Evolutionary conservation across 805 yeast genomes (phyloP).

Genomic region (Kazachstania africana): DNA sequence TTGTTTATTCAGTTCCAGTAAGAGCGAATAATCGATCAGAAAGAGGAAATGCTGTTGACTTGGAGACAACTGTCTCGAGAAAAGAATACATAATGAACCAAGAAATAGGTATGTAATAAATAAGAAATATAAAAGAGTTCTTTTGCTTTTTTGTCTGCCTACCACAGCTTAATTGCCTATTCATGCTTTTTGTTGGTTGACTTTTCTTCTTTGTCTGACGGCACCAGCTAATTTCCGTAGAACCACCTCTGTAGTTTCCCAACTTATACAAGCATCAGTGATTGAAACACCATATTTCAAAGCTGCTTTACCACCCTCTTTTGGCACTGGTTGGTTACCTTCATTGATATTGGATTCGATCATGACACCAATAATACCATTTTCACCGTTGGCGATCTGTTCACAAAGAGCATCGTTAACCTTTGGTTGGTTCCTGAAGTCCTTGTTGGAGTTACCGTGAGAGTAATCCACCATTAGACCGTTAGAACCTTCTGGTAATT

Average conservation of each 20-base stretch:
- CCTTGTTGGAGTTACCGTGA: conserved; percentile 93
- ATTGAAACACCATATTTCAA: conserved; percentile 90
- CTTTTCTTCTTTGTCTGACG: conserved; percentile 65
- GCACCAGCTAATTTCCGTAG: conserved; percentile 71
- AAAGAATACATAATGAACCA: too few relatives aligned
- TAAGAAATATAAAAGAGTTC: too few relatives aligned
- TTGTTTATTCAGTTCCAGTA: too few relatives aligned
- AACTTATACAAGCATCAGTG: conserved; percentile 92
- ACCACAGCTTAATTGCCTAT: too few relatives aligned
- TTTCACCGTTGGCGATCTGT: conserved; percentile 75
- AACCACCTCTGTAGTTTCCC: conserved; percentile 81
- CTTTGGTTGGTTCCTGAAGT: conserved; percentile 88
- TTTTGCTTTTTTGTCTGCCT: too few relatives aligned
- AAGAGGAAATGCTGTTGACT: too few relatives aligned
- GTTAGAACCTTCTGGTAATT: conserved; percentile 35
- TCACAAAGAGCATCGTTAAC: conserved; percentile 75
- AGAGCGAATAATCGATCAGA: too few relatives aligned
- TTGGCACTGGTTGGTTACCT: conserved; percentile 82
- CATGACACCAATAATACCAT: conserved; percentile 82
- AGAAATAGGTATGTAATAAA: too few relatives aligned
- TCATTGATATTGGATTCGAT: conserved; percentile 86
- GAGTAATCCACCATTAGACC: conserved; percentile 92
- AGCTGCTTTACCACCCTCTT: conserved; percentile 41
- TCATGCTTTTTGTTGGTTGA: too few relatives aligned
- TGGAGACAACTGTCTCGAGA: too few relatives aligned